Evolutionary conservation across 352 stramenopile species (phyloP).

Genomic region (Globisporangium parvum): DNA sequence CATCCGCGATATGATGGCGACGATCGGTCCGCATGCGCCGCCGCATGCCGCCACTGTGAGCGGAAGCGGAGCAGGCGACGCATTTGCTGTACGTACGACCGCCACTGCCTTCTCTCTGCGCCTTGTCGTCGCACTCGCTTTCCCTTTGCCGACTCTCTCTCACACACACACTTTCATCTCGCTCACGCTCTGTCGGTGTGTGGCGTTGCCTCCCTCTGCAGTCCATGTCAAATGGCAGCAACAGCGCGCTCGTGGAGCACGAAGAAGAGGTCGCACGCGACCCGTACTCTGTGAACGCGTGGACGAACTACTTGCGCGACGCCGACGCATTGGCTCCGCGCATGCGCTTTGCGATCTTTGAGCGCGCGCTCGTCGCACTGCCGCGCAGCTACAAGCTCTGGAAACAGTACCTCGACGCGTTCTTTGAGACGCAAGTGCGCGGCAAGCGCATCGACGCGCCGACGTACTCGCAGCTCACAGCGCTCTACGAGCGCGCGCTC

Average conservation of each 20-base stretch:
- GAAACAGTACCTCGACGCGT: constrained; percentile 83
- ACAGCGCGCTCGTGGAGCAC: constrained; percentile 29
- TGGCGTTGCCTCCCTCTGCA: neutral
- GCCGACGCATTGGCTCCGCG: constrained; percentile 12
- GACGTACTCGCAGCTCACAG: constrained; percentile 28
- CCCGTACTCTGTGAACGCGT: constrained; percentile 82
- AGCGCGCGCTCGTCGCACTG: constrained; percentile 79
- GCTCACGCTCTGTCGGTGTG: neutral
- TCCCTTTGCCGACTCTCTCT: too few relatives aligned
- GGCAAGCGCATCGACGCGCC: constrained; percentile 54
- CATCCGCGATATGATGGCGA: too few relatives aligned
- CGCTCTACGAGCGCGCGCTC: constrained; percentile 87
- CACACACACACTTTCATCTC: too few relatives aligned
- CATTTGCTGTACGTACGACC: too few relatives aligned
- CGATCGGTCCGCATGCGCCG: too few relatives aligned
- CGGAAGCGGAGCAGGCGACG: too few relatives aligned
- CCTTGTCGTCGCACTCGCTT: too few relatives aligned
- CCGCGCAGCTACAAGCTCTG: constrained; percentile 95
- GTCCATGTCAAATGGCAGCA: neutral
- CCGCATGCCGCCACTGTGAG: too few relatives aligned
- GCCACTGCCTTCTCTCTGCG: too few relatives aligned
- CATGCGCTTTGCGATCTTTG: constrained; percentile 64
- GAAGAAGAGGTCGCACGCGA: constrained; percentile 85
- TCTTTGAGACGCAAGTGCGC: constrained; percentile 54
- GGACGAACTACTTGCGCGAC: constrained; percentile 56